phyloP scores from a whole-genome alignment of 2,329 filamentous ascomycete genomes.

The Verticillium dahliae region DNA sequence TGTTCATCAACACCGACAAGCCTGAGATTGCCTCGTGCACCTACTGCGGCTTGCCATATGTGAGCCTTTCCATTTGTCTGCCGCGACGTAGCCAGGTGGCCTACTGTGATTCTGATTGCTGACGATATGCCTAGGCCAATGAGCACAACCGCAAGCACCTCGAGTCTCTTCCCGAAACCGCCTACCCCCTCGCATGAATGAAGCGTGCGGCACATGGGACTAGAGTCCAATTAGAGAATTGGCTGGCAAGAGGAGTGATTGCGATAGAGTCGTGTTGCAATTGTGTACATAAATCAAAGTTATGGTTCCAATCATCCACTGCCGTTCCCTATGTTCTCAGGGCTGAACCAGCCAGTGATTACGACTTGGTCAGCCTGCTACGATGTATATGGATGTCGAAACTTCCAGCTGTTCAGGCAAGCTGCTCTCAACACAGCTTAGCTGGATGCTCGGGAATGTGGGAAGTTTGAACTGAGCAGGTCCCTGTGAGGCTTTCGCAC shows the following conservation, averaged over 20 bases:
- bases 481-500: too few species aligned
- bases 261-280: slow-evolving; percentile 3
- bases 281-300: slow-evolving; percentile 12
- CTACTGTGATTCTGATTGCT: not conserved
- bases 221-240: not conserved
- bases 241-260: not conserved
- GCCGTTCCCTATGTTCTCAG: not conserved
- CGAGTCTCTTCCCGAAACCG: slow-evolving; percentile 71
- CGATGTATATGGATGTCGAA: not conserved
- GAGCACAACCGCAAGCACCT: slow-evolving; percentile 82
- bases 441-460: too few species aligned
- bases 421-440: too few species aligned
- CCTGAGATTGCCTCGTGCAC: slow-evolving; percentile 84
- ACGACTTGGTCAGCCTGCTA: not conserved
- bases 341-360: not conserved
- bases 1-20: slow-evolving; percentile 99
- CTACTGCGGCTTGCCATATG: slow-evolving; percentile 91
- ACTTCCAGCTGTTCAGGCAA: too few species aligned
- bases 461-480: too few species aligned
- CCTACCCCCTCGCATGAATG: slow-evolving; percentile 64
- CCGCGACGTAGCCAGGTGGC: too few species aligned
- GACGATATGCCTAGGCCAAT: slow-evolving; percentile 57
- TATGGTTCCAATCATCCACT: slow-evolving; percentile 6
- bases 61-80: slow-evolving; percentile 39
- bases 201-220: slow-evolving; percentile 12